Conservation (phyloP, 2,329 filamentous ascomycete species). For the Cladobotryum mycophilum region DNA sequence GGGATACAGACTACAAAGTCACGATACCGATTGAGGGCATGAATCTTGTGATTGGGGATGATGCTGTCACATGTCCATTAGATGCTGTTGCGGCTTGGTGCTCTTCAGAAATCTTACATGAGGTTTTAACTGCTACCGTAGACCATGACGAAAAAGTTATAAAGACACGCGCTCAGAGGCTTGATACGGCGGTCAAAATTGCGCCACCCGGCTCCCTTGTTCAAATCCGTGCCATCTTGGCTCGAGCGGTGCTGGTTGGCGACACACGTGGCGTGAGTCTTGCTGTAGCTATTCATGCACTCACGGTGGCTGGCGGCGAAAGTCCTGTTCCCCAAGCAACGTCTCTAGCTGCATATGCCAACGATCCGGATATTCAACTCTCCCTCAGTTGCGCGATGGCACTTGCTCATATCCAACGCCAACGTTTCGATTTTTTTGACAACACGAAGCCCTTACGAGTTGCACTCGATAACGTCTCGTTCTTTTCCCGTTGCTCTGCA, state of each 20-base stretch:
- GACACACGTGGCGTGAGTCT: constrained; percentile 52
- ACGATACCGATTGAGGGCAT: constrained; percentile 62
- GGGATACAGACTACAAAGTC: constrained; percentile 62
- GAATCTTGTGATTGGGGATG: constrained; percentile 79
- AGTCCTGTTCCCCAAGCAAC: constrained; percentile 21
- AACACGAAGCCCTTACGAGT: neutral
- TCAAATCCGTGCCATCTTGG: constrained; percentile 53
- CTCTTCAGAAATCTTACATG: constrained; percentile 68
- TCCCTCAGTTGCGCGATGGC: constrained; percentile 8
- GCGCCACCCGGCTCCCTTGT: constrained; percentile 75
- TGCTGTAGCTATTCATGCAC: constrained; percentile 47
- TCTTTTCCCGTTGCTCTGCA: constrained; percentile 33
- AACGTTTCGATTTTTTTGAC: constrained; percentile 17
- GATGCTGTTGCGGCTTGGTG: constrained; percentile 91
- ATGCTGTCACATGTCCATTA: constrained; percentile 75
- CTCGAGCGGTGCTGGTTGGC: constrained; percentile 50
- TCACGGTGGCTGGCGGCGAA: constrained; percentile 29
- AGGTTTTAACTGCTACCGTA: constrained; percentile 59
- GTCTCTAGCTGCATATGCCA: constrained; percentile 32
- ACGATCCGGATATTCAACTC: constrained; percentile 6
- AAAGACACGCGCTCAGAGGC: constrained; percentile 31
- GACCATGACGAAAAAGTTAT: constrained; percentile 37
- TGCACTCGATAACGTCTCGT: constrained; percentile 41
- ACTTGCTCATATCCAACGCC: constrained; percentile 50
- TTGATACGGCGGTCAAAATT: constrained; percentile 63